Percentiles rank a stretch among this genome's conserved stretches.
Evolutionary conservation across 2,329 filamentous ascomycete species (phyloP).

Genomic region (Blastomyces gilchristii): DNA sequence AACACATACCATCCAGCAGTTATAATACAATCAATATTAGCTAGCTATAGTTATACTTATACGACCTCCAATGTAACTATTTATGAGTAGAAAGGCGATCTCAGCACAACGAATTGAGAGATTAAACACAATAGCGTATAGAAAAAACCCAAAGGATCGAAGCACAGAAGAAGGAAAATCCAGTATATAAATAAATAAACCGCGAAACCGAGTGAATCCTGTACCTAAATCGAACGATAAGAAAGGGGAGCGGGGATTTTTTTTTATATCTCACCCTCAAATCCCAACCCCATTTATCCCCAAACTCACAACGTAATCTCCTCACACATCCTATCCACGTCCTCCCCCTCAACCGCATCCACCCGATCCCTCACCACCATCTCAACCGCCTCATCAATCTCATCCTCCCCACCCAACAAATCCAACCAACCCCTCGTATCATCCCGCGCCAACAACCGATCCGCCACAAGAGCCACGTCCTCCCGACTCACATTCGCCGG

Average conservation of each 20-base stretch:
- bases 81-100: too few relatives aligned
- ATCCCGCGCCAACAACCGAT: slow-evolving; percentile 38
- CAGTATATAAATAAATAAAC: background rate
- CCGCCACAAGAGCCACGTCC: slow-evolving; percentile 44
- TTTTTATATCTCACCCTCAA: too few relatives aligned
- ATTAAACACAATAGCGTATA: too few relatives aligned
- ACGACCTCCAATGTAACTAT: background rate
- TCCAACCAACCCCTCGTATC: slow-evolving; percentile 46
- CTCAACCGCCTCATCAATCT: slow-evolving; percentile 38
- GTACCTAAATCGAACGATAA: background rate
- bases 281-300: background rate
- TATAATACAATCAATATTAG: background rate
- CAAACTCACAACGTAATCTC: slow-evolving; percentile 17
- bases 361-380: slow-evolving; percentile 35
- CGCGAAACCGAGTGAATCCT: background rate
- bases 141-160: too few relatives aligned
- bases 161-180: background rate
- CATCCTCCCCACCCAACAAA: slow-evolving; percentile 42
- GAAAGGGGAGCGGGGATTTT: too few relatives aligned
- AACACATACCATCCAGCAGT: background rate
- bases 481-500: slow-evolving; percentile 38
- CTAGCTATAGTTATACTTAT: background rate
- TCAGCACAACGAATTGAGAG: too few relatives aligned
- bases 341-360: slow-evolving; percentile 43
- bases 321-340: slow-evolving; percentile 38